A percentile compares a stretch with the other conserved stretches of the same genome.
phyloP scores from a whole-genome alignment of 768 basidiomycete species.

The Leccinum fibrillosum region DNA sequence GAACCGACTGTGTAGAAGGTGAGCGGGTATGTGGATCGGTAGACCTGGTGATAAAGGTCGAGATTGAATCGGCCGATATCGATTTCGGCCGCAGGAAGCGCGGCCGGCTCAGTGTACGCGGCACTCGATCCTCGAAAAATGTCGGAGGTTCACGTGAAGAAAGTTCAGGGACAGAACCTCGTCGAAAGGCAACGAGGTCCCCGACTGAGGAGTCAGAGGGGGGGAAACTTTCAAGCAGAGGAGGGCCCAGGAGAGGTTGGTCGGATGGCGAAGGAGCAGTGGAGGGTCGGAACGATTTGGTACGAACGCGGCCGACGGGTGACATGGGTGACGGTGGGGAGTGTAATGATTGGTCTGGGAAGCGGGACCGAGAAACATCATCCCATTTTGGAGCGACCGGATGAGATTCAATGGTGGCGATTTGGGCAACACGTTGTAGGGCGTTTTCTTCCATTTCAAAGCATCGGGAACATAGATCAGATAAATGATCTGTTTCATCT shows the following conservation, averaged over 20 bases:
- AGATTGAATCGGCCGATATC: slow-evolving; percentile 54
- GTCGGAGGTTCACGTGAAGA: slow-evolving; percentile 7
- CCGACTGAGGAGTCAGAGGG: slow-evolving; percentile 4
- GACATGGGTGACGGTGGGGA: slow-evolving; percentile 24
- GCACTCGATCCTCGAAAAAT: slow-evolving; percentile 18
- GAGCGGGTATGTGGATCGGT: slow-evolving; percentile 7
- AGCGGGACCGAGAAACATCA: slow-evolving; percentile 1
- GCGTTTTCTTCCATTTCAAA: slow-evolving; percentile 71
- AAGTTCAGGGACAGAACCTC: slow-evolving; percentile 28
- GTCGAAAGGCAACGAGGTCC: slow-evolving; percentile 18
- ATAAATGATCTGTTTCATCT: slow-evolving; percentile 37
- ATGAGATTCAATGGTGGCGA: slow-evolving; percentile 33
- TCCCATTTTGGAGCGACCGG: slow-evolving; percentile 18
- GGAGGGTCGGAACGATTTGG: slow-evolving; percentile 38
- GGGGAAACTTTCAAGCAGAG: not conserved
- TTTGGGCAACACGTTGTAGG: slow-evolving; percentile 60
- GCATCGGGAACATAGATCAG: slow-evolving; percentile 59
- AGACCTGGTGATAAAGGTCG: slow-evolving; percentile 25
- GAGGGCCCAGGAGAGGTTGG: not conserved
- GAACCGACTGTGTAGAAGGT: slow-evolving; percentile 4
- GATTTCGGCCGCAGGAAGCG: slow-evolving; percentile 45
- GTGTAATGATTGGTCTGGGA: not conserved
- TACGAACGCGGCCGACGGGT: slow-evolving; percentile 11
- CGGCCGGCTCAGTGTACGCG: slow-evolving; percentile 17
- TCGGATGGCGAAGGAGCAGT: slow-evolving; percentile 45